A percentile compares a stretch with the other conserved stretches of the same genome.
Conservation (phyloP, 1,284 basidiomycete genomes). For the Marasmius tenuissimus region DNA sequence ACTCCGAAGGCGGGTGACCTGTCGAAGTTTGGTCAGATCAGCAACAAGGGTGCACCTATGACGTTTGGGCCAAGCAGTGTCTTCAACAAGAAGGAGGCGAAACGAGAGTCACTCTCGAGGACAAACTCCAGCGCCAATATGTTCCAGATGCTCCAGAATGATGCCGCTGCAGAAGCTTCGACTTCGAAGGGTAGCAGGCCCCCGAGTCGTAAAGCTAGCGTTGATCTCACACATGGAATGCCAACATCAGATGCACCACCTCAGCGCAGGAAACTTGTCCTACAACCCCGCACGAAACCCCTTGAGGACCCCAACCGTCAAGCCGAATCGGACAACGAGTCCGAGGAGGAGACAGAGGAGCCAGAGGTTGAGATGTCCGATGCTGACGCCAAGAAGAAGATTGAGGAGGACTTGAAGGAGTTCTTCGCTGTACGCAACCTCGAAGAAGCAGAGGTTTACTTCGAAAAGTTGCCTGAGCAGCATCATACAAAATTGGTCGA, state of each 20-base stretch:
- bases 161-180: constrained; percentile 48
- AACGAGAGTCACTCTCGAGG: constrained; percentile 74
- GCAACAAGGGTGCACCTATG: constrained; percentile 54
- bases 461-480: constrained; percentile 65
- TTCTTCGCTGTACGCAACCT: constrained; percentile 77
- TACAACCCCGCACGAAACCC: constrained; percentile 51
- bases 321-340: constrained; percentile 52
- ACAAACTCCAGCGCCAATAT: constrained; percentile 83
- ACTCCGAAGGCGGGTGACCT: constrained; percentile 84
- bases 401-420: constrained; percentile 79
- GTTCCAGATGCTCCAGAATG: constrained; percentile 79
- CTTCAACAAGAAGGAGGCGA: constrained; percentile 68
- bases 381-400: constrained; percentile 74
- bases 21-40: constrained; percentile 86
- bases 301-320: constrained; percentile 33
- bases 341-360: constrained; percentile 51
- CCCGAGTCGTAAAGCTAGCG: constrained; percentile 50
- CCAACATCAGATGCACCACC: constrained; percentile 36
- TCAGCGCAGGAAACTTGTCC: constrained; percentile 75
- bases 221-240: constrained; percentile 34
- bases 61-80: constrained; percentile 81
- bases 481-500: constrained; percentile 72
- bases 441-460: constrained; percentile 85
- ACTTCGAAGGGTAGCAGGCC: constrained; percentile 45
- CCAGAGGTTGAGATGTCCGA: constrained; percentile 58